Evolutionary conservation across 116 monocot genomes (phyloP).

Genomic region (Cymodocea nodosa): DNA sequence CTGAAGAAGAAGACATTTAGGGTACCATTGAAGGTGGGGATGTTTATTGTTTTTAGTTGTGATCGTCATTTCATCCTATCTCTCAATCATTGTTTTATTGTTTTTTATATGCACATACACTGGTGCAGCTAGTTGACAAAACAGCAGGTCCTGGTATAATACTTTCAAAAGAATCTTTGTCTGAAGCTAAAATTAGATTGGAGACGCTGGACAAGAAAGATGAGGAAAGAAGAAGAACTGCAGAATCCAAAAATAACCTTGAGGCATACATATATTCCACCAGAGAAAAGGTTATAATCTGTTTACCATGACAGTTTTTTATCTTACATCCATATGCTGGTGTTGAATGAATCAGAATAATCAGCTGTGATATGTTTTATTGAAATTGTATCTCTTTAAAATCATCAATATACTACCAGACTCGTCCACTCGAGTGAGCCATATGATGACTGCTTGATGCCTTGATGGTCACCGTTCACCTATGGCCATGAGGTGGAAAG

Average conservation of each 20-base stretch:
- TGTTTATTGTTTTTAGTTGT: background rate
- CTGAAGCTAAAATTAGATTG: conserved; percentile 74
- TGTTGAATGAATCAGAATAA: too few species aligned
- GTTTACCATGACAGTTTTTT: background rate
- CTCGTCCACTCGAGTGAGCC: too few species aligned
- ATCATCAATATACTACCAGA: too few species aligned
- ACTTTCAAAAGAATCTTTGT: conserved; percentile 63
- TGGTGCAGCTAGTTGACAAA: conserved; percentile 69
- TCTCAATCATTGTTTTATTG: background rate
- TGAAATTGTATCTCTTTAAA: too few species aligned
- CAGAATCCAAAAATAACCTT: conserved; percentile 82
- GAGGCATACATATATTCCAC: conserved; percentile 91
- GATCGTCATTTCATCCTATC: background rate
- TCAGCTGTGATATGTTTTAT: too few species aligned
- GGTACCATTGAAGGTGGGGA: conserved; percentile 72
- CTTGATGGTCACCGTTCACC: too few species aligned
- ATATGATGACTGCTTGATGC: too few species aligned
- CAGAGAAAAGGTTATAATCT: conserved; percentile 64
- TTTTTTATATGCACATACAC: background rate
- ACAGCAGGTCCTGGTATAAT: conserved; percentile 39
- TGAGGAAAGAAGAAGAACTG: conserved; percentile 74
- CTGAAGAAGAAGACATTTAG: conserved; percentile 88
- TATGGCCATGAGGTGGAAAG: too few species aligned
- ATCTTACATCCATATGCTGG: too few species aligned
- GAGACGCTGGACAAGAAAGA: conserved; percentile 75